Evolutionary conservation across 2,329 filamentous ascomycete genomes (phyloP).

Genomic region (Ophiosphaerella korrae): DNA sequence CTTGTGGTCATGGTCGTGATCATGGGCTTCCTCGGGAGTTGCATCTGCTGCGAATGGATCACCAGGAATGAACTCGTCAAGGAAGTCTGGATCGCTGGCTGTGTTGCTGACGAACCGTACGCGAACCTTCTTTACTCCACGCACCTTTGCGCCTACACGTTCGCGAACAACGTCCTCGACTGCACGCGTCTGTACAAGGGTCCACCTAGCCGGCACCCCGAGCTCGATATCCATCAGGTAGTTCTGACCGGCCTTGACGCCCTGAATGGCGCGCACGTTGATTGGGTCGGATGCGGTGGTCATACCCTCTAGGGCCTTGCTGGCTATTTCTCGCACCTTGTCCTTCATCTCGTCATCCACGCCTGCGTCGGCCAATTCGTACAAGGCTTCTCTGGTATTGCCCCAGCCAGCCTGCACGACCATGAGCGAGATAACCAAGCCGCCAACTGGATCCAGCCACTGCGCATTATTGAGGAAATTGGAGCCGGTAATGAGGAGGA

Average conservation of each 20-base stretch:
- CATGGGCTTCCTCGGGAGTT: conserved; percentile 26
- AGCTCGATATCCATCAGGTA: conserved; percentile 91
- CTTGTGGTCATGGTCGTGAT: conserved; percentile 30
- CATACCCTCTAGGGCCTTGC: conserved; percentile 48
- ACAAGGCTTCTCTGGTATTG: conserved; percentile 80
- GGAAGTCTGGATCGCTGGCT: conserved; percentile 60
- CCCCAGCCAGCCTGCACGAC: conserved; percentile 87
- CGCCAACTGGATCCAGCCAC: conserved; percentile 94
- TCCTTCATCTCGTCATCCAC: conserved; percentile 83
- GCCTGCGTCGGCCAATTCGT: conserved; percentile 88
- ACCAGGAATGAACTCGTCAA: conserved; percentile 68
- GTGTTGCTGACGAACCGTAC: conserved; percentile 81
- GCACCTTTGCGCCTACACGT: conserved; percentile 74
- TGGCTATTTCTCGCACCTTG: conserved; percentile 68
- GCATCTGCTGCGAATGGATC: conserved; percentile 38
- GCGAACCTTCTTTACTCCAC: conserved; percentile 81
- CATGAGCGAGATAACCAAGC: conserved; percentile 88
- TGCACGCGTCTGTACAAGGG: conserved; percentile 69
- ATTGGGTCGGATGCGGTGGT: conserved; percentile 60
- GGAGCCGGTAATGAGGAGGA: conserved; percentile 85
- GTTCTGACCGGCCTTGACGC: conserved; percentile 95
- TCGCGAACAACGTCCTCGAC: conserved; percentile 77
- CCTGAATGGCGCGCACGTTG: conserved; percentile 78
- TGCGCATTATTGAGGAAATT: conserved; percentile 83
- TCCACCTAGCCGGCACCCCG: conserved; percentile 77